phyloP scores from a whole-genome alignment of 2,329 filamentous ascomycete genomes.

The Botrytis cinerea region DNA sequence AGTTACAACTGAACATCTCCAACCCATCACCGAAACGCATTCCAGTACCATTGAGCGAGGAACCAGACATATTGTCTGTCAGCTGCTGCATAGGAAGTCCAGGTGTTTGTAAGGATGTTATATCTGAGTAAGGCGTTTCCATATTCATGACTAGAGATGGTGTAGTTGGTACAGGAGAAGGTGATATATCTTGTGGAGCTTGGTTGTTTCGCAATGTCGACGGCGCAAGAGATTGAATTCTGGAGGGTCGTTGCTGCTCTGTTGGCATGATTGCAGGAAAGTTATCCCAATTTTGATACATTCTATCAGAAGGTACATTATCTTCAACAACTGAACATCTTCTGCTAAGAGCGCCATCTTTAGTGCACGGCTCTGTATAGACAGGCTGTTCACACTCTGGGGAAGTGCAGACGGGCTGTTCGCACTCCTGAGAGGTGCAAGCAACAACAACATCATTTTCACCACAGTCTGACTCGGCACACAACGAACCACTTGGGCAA shows the following conservation, averaged over 20 bases:
- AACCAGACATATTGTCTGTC: neutral
- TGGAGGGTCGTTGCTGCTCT: neutral
- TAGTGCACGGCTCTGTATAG: slow-evolving; percentile 32
- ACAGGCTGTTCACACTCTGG: slow-evolving; percentile 30
- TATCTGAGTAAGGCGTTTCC: slow-evolving; percentile 17
- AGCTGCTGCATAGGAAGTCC: neutral
- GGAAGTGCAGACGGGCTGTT: slow-evolving; percentile 30
- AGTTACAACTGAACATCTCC: slow-evolving; percentile 33
- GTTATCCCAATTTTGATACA: slow-evolving; percentile 23
- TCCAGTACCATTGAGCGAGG: slow-evolving; percentile 27
- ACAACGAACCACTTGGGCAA: slow-evolving; percentile 34
- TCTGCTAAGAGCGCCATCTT: slow-evolving; percentile 26
- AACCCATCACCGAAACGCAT: slow-evolving; percentile 27
- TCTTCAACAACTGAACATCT: slow-evolving; percentile 19
- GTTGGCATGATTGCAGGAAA: slow-evolving; percentile 20
- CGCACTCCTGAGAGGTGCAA: slow-evolving; percentile 32
- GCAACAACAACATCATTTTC: slow-evolving; percentile 28
- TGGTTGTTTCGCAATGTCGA: neutral
- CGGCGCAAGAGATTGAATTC: neutral
- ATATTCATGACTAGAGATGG: slow-evolving; percentile 30
- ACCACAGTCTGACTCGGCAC: slow-evolving; percentile 34
- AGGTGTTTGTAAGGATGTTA: neutral
- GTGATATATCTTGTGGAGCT: slow-evolving; percentile 8
- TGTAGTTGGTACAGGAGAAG: slow-evolving; percentile 28
- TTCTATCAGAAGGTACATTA: slow-evolving; percentile 9